Base-by-base conservation (phyloP, 345 rosid genomes). In the Moringa oleifera region DNA sequence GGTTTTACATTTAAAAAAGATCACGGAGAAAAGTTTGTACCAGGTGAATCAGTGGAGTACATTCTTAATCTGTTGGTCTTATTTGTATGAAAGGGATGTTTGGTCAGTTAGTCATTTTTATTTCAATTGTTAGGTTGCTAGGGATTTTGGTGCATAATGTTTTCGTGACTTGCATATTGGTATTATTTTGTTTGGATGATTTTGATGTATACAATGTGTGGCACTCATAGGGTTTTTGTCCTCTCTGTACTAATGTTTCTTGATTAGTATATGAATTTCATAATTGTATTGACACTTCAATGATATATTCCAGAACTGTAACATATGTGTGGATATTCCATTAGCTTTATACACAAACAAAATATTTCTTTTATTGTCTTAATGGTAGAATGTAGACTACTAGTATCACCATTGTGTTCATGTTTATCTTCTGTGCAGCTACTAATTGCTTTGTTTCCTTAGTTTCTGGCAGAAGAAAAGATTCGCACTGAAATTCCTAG, bases 401-500 rank as follows among this genome's bases (percentile, higher is more conserved):
- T 25, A 49, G 5, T 25, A 25, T 51, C 0, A 17, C 9, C 20
- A 49, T 22, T 51, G 24, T 50, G 15, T 0, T 2, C 20, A 31
- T 57, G 25, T 47, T 54, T 63, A 5, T 63, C 18, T 23, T 0
- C 20, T 52, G 33, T 55, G 57, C 33, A 58, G 58, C 5, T 47
- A 33, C 76, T 81, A 61, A 74, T 58, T 69, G 36, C 23, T 73
- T 53, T 55, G 22, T 65, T 78, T 54, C 66, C 37, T 74, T 75
- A 92, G 98, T 72, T 75, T 76, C 58, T 87, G 58, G 88, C 89
- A 71, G 98, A 74, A 63, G 84, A 80, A 83, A 41, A 70, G 58
- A 80, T 92, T 68, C 28, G 70, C 68, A 75, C 75, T 62, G 91
- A 87, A 69, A 66, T 92, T 67, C 98, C 97, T 59, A 76, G 81